Conservation (phyloP, 345 rosid genomes). For the Hibiscus mutabilis region DNA sequence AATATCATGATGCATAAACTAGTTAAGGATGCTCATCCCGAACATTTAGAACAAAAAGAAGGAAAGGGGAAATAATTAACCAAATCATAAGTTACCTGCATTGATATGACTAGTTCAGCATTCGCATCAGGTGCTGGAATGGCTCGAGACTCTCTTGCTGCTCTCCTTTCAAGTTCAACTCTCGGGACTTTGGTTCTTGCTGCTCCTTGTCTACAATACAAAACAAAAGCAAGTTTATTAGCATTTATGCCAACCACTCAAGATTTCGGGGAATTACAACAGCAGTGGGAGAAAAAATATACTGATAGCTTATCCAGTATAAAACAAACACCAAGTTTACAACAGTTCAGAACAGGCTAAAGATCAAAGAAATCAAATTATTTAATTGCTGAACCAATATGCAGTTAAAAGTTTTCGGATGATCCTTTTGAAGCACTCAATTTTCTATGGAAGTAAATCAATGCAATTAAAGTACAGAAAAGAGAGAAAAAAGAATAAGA, state of each 20-base stretch:
- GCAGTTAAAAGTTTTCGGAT: too few relatives aligned
- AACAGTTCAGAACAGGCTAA: not conserved
- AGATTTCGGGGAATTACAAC: not conserved
- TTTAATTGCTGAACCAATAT: too few relatives aligned
- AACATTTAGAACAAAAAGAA: too few relatives aligned
- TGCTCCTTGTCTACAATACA: slow-evolving; percentile 52
- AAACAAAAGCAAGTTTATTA: slow-evolving; percentile 6
- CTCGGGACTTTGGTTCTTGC: slow-evolving; percentile 66
- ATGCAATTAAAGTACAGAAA: not conserved
- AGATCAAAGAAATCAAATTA: not conserved
- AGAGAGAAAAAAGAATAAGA: not conserved
- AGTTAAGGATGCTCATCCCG: not conserved
- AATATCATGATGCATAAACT: not conserved
- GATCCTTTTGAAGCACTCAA: too few relatives aligned
- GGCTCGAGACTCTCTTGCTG: slow-evolving; percentile 81
- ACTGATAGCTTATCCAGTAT: too few relatives aligned
- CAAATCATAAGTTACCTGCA: slow-evolving; percentile 53
- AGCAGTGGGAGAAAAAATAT: too few relatives aligned
- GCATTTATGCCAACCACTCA: not conserved
- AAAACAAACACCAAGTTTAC: not conserved
- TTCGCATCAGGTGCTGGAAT: slow-evolving; percentile 94
- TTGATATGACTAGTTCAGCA: slow-evolving; percentile 73
- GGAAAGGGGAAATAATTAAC: not conserved
- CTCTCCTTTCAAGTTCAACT: slow-evolving; percentile 62
- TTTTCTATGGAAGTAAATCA: not conserved